Evolutionary conservation across 2,329 filamentous ascomycete genomes (phyloP), one percentile per base, ranked within the genome.

Genomic region (Phaeosphaeria sp.): DNA sequence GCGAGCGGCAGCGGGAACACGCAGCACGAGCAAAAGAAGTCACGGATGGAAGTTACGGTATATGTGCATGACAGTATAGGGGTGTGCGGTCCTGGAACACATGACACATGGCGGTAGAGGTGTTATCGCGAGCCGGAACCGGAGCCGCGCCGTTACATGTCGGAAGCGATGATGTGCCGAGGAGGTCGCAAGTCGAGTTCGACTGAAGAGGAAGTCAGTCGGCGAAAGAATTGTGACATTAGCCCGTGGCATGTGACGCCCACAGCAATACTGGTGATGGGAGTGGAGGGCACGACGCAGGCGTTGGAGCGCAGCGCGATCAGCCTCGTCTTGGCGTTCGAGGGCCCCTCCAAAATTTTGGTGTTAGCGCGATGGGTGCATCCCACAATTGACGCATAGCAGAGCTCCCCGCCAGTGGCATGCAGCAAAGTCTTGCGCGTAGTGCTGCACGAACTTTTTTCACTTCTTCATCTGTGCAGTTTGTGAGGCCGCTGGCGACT

Each of bases 401-500:
- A 62, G 30, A 54, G 50, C 41, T 52, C 13, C 33, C 68, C 66
- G 63, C 65, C 63, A 61, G 51, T 64, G 68, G 69, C 46, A 73
- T 73, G 70, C 69, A 65, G 58, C 67, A 63, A 63, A 58, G 54
- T 52, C 60, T 67, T 48, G 42, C 50, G 48, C 61, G 54, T 53
- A 60, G 52, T 64, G 51, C 54, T 52, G 59, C 58, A 57, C 62
- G 48, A 64, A 36, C 30, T 36, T 47, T 62, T 63, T 74, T 73
- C 59, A 59, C 66, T 70, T 58, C 58, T 53, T 55, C 50, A 20
- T 25, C 59, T 43, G 46, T 42, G 30, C 21, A 15, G 65, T 68
- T 61, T 44, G 54, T 54, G 67, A 71, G 72, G 65, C 72, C 65
- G 71, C 69, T 72, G 72, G 71, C 69, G 72, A 76, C 74, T 72